Conservation (phyloP, 2,329 filamentous ascomycete species). For the Penicillium sp. region DNA sequence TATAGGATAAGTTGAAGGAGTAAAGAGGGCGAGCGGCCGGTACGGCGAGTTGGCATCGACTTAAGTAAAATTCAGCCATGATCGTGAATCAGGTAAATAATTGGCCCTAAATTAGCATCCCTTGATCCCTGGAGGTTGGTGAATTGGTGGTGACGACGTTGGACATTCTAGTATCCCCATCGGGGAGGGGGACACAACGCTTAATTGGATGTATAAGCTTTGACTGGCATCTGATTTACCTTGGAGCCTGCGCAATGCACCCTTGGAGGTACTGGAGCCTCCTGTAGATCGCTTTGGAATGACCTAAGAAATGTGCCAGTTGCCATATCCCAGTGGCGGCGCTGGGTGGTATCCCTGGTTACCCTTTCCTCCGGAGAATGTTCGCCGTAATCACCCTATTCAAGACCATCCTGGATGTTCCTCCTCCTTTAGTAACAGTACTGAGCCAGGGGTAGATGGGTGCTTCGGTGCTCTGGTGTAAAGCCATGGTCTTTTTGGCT, state of each 20-base stretch:
- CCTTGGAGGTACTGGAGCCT: background rate
- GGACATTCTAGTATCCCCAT: slow-evolving; percentile 14
- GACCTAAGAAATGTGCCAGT: slow-evolving; percentile 22
- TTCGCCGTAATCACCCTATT: background rate
- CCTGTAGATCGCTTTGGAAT: slow-evolving; percentile 19
- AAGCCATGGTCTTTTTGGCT: background rate
- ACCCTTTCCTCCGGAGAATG: slow-evolving; percentile 21
- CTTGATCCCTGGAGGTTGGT: slow-evolving; percentile 12
- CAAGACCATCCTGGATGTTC: background rate
- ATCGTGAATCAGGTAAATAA: slow-evolving; percentile 9
- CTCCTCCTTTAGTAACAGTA: background rate
- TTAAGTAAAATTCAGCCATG: slow-evolving; percentile 10
- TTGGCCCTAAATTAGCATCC: slow-evolving; percentile 11
- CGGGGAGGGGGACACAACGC: slow-evolving; percentile 1
- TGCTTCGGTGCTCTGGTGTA: background rate
- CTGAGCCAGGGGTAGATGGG: background rate
- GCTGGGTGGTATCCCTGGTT: slow-evolving; percentile 14
- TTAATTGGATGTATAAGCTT: slow-evolving; percentile 11
- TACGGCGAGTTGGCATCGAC: background rate
- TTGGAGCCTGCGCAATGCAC: background rate
- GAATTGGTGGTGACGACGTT: slow-evolving; percentile 14
- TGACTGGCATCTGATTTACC: slow-evolving; percentile 7
- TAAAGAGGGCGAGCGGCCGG: background rate
- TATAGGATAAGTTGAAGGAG: background rate
- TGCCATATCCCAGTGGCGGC: slow-evolving; percentile 4